Evolutionary conservation across 2,329 filamentous ascomycete species (phyloP).

Genomic region (Botrytis medusae): DNA sequence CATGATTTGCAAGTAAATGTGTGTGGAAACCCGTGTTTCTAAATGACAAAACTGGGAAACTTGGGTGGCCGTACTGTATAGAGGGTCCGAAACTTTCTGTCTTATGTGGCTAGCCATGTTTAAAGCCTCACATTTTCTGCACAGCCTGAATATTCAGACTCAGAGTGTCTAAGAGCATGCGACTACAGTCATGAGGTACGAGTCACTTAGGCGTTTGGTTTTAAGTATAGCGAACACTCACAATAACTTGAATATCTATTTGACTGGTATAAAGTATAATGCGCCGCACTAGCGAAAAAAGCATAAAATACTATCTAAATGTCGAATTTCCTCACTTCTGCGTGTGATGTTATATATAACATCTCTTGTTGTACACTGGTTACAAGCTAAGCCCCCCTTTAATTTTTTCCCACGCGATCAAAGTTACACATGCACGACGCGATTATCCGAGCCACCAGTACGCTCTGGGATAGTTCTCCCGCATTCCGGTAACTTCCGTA

Average conservation of each 20-base stretch:
- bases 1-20: not conserved
- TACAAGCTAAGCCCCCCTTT: slow-evolving; percentile 9
- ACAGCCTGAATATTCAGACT: not conserved
- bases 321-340: not conserved
- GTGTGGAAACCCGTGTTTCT: not conserved
- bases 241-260: not conserved
- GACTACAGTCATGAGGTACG: not conserved
- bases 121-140: not conserved
- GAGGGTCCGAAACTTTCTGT: not conserved
- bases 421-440: not conserved
- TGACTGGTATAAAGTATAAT: not conserved
- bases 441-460: not conserved
- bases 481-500: not conserved
- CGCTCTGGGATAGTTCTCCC: not conserved
- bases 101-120: not conserved
- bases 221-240: not conserved
- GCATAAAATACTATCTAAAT: not conserved
- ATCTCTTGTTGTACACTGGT: not conserved
- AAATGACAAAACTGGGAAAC: not conserved
- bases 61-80: not conserved
- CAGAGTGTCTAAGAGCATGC: not conserved
- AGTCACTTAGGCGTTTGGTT: not conserved
- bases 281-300: not conserved
- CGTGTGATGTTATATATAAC: not conserved
- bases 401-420: not conserved